Conservation (phyloP, 1,284 basidiomycete genomes). For the Salmacisia buchloeana region DNA sequence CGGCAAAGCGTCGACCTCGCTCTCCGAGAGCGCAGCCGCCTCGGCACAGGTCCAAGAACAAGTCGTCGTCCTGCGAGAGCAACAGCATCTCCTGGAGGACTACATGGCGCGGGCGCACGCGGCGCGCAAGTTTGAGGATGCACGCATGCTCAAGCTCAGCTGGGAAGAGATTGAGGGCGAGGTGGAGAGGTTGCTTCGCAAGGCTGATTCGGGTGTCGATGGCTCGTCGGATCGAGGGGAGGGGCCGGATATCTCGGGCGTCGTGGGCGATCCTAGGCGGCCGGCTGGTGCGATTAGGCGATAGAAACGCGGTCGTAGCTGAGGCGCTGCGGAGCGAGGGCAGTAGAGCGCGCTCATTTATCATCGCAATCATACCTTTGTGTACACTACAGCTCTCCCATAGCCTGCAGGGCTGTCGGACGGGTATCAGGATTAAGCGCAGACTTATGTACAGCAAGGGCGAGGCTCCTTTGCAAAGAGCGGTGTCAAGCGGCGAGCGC, state of each 20-base stretch:
- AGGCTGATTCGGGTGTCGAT: neutral
- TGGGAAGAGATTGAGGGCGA: slow-evolving; percentile 39
- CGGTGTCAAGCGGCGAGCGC: too few relatives aligned
- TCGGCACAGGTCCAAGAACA: slow-evolving; percentile 22
- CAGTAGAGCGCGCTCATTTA: too few relatives aligned
- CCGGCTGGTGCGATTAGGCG: slow-evolving; percentile 23
- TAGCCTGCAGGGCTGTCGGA: too few relatives aligned
- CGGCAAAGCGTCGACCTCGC: slow-evolving; percentile 9
- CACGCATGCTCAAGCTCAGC: slow-evolving; percentile 31
- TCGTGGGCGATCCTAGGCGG: slow-evolving; percentile 10
- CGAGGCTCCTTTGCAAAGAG: too few relatives aligned
- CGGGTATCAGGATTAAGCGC: too few relatives aligned
- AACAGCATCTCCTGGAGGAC: slow-evolving; percentile 31
- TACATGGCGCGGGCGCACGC: slow-evolving; percentile 37
- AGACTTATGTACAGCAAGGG: too few relatives aligned
- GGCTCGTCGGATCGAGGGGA: too few relatives aligned
- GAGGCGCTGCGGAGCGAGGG: too few relatives aligned
- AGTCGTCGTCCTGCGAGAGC: slow-evolving; percentile 39
- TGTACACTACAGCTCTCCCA: too few relatives aligned
- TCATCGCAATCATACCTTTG: too few relatives aligned
- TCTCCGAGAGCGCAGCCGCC: slow-evolving; percentile 11
- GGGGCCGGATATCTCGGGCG: too few relatives aligned
- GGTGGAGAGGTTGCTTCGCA: slow-evolving; percentile 15
- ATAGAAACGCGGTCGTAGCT: too few relatives aligned
- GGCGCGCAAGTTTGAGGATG: slow-evolving; percentile 43